These are phyloP conservation scores for Phytophthora cryptogea DNA, from an alignment of 352 stramenopile species.

Conservation along the genomic window DNA sequence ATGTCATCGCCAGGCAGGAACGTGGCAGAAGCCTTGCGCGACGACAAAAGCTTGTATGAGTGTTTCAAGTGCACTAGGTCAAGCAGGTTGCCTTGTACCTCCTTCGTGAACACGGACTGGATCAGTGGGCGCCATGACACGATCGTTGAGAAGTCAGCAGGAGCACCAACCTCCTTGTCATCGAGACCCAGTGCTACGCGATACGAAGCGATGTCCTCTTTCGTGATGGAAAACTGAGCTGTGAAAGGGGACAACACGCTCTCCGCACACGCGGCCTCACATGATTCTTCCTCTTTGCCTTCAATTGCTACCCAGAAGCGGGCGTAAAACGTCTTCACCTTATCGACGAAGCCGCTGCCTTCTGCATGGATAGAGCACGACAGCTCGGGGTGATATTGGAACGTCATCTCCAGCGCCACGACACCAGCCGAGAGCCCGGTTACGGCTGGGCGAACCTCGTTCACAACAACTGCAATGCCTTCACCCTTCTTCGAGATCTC, in stretches of 20 bases:
- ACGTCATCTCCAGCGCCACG: conserved; percentile 62
- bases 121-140: conserved; percentile 84
- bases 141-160: conserved; percentile 80
- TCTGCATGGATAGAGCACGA: conserved; percentile 59
- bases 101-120: conserved; percentile 81
- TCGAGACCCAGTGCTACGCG: conserved; percentile 55
- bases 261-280: conserved; percentile 54
- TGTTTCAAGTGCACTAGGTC: conserved; percentile 86
- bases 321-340: conserved; percentile 80
- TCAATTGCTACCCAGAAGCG: conserved; percentile 75
- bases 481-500: conserved; percentile 44
- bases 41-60: conserved; percentile 77
- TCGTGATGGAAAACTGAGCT: conserved; percentile 61
- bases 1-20: conserved; percentile 77
- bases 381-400: conserved; percentile 50
- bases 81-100: conserved; percentile 83
- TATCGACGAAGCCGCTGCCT: conserved; percentile 45
- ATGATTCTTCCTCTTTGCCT: conserved; percentile 62
- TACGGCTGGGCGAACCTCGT: conserved; percentile 63
- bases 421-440: conserved; percentile 46
- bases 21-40: conserved; percentile 32
- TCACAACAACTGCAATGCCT: conserved; percentile 53
- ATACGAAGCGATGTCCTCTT: conserved; percentile 64
- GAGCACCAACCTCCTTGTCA: conserved; percentile 36
- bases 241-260: conserved; percentile 69